Evolutionary conservation across 495 filamentous ascomycete genomes (phyloP).

Genomic region (Penicillium parvum): DNA sequence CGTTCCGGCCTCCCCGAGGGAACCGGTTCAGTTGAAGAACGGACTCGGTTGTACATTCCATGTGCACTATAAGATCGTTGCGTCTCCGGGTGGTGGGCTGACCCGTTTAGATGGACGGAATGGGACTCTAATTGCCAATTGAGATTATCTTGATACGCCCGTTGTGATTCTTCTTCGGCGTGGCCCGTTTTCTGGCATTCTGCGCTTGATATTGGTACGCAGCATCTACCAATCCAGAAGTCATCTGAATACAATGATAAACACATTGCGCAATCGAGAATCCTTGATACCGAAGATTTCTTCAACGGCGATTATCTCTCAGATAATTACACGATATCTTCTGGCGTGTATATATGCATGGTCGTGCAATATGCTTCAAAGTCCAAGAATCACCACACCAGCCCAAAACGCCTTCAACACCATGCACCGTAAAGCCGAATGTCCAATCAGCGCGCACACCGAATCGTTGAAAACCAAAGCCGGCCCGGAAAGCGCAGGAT

Average conservation of each 20-base stretch:
- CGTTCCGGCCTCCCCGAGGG: constrained; percentile 70
- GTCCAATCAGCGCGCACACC: constrained; percentile 15
- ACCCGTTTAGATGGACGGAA: neutral
- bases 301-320: too few relatives aligned
- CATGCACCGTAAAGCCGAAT: constrained; percentile 12
- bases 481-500: too few relatives aligned
- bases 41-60: constrained; percentile 15
- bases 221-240: too few relatives aligned
- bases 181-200: too few relatives aligned
- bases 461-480: too few relatives aligned
- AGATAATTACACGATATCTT: too few relatives aligned
- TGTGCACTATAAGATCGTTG: neutral
- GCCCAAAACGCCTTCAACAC: constrained; percentile 6
- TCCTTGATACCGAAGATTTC: too few relatives aligned
- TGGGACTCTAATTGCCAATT: neutral
- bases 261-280: too few relatives aligned
- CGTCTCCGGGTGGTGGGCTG: neutral
- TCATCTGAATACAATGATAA: too few relatives aligned
- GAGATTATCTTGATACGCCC: neutral
- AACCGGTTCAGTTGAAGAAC: constrained; percentile 68
- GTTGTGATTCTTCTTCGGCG: too few relatives aligned
- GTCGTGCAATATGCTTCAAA: constrained; percentile 8
- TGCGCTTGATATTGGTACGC: too few relatives aligned
- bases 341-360: too few relatives aligned
- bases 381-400: constrained; percentile 10